Evolutionary conservation across 306 rosid genomes (phyloP).

Genomic region (Arachis hypogaea): DNA sequence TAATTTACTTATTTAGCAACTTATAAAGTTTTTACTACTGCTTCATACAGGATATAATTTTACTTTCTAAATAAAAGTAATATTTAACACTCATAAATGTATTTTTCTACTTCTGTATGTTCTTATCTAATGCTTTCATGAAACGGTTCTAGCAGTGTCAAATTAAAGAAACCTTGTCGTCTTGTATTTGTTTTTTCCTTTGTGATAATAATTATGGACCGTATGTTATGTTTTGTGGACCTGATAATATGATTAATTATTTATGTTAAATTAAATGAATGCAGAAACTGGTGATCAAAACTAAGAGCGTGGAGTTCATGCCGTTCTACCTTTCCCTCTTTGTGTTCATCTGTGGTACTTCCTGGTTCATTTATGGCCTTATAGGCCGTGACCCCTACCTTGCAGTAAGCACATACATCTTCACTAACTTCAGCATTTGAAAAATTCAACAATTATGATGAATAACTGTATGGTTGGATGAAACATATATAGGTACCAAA

Average conservation of each 20-base stretch:
- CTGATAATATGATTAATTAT: neutral
- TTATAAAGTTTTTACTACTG: too few species aligned
- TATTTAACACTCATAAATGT: too few species aligned
- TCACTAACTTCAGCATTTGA: neutral
- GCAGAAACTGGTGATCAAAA: conserved; percentile 77
- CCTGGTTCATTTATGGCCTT: conserved; percentile 75
- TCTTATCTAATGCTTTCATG: too few species aligned
- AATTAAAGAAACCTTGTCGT: neutral
- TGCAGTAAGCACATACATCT: conserved; percentile 48
- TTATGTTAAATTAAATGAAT: neutral
- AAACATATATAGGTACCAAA: conserved; percentile 62
- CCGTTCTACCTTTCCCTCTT: conserved; percentile 85
- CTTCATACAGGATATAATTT: too few species aligned
- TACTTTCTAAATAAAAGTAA: too few species aligned
- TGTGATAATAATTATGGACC: neutral
- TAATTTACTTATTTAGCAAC: too few species aligned
- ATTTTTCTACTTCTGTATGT: too few species aligned
- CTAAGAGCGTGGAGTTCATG: conserved; percentile 92
- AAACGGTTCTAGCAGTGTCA: too few species aligned
- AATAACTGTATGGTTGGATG: neutral
- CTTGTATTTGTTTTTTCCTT: neutral
- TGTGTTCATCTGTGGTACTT: conserved; percentile 80
- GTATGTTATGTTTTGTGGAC: neutral
- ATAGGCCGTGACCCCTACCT: conserved; percentile 74
- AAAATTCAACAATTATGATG: neutral